phyloP scores from a whole-genome alignment of 192 early-diverging fungal species.

The Coemansia sp. region DNA sequence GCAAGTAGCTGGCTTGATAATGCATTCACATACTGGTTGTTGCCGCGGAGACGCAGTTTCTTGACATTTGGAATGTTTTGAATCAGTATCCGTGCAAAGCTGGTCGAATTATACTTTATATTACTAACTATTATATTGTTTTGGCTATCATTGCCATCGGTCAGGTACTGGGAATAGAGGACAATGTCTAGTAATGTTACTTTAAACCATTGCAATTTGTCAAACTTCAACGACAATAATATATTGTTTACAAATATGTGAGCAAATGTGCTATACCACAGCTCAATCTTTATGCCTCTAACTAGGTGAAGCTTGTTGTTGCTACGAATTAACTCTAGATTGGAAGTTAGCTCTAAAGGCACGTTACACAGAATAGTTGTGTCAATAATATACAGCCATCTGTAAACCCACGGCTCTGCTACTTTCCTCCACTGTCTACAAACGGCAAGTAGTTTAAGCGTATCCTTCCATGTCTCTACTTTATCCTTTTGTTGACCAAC shows the following conservation, averaged over 20 bases:
- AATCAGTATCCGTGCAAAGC: background rate
- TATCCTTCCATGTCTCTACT: background rate
- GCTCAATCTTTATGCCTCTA: background rate
- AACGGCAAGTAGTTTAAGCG: background rate
- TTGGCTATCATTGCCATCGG: background rate
- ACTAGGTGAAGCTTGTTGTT: conserved; percentile 1
- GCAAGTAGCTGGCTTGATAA: background rate
- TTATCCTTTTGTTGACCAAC: background rate
- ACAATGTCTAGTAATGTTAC: background rate
- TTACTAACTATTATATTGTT: background rate
- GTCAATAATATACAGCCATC: conserved; percentile 2
- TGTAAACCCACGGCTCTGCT: conserved; percentile 23
- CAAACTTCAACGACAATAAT: background rate
- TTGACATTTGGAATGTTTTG: background rate
- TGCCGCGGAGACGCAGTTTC: conserved; percentile 4
- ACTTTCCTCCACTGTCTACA: background rate
- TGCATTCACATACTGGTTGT: background rate
- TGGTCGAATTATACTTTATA: background rate
- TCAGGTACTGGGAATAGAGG: background rate
- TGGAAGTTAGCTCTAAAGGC: background rate
- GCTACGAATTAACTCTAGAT: background rate
- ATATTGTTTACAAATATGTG: background rate
- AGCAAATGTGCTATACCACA: background rate
- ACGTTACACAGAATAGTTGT: background rate
- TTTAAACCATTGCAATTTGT: background rate